These are phyloP conservation scores for Saccharomyces pastorianus DNA, from an alignment of 1,139 yeast genomes.

Conservation along the genomic window DNA sequence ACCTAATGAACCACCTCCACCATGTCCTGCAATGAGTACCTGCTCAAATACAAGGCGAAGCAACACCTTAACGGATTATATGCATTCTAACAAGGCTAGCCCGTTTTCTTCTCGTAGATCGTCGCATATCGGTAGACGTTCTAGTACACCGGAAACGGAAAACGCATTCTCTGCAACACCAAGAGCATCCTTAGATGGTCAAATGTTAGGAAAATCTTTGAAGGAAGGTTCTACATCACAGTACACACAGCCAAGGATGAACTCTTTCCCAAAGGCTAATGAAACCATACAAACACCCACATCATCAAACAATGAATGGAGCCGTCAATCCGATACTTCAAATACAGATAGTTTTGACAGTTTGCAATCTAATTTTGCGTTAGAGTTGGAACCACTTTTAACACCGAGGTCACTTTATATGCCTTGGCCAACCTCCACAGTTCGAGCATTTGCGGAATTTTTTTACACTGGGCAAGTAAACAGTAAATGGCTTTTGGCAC, in stretches of 20 bases:
- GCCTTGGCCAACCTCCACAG: conserved; percentile 55
- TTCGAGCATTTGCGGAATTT: conserved; percentile 61
- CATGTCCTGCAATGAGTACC: conserved; percentile 11
- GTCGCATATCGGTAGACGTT: conserved; percentile 11
- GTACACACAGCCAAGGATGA: neutral
- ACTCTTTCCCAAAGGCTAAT: neutral
- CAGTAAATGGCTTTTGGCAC: conserved; percentile 58
- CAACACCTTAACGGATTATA: conserved; percentile 12
- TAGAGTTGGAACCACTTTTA: conserved; percentile 45
- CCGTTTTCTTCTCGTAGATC: conserved; percentile 27
- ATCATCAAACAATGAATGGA: conserved; percentile 9
- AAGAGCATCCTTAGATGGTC: conserved; percentile 14
- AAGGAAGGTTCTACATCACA: conserved; percentile 4
- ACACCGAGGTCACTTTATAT: conserved; percentile 61
- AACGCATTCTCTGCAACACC: conserved; percentile 6
- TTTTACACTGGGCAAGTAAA: conserved; percentile 74
- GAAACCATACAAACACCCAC: neutral
- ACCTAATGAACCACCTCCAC: conserved; percentile 20
- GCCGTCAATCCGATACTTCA: conserved; percentile 20
- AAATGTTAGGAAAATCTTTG: conserved; percentile 13
- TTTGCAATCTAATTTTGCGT: conserved; percentile 8
- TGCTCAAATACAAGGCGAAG: conserved; percentile 8
- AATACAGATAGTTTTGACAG: conserved; percentile 21
- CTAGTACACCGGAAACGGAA: conserved; percentile 13
- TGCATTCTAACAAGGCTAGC: conserved; percentile 18